phyloP scores from a whole-genome alignment of 129 eudicot genomes.

The Tagetes patula region DNA sequence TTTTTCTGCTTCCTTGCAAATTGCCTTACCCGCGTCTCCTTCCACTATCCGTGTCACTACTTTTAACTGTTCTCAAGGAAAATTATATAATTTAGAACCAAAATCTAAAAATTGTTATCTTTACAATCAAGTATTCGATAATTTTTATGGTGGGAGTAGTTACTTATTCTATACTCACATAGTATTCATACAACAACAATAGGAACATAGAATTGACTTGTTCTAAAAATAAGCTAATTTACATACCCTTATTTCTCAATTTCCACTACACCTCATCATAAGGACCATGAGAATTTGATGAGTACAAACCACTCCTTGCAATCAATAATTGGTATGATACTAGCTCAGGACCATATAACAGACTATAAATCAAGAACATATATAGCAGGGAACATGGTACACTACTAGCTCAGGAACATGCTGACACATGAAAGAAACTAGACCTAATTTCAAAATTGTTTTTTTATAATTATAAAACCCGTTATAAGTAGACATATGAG shows the following conservation, averaged over 20 bases:
- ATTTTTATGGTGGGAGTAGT: not conserved
- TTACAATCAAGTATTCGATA: not conserved
- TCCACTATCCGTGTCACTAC: slow-evolving; percentile 80
- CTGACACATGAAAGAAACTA: not conserved
- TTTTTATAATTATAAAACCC: not conserved
- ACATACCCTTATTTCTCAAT: not conserved
- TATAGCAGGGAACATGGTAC: slow-evolving; percentile 1
- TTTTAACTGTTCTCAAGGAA: slow-evolving; percentile 47
- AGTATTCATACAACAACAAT: not conserved
- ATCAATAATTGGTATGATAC: not conserved
- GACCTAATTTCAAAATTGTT: not conserved
- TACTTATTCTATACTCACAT: not conserved
- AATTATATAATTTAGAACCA: slow-evolving; percentile 3
- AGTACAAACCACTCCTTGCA: slow-evolving; percentile 5
- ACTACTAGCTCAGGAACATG: not conserved
- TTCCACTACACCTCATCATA: not conserved
- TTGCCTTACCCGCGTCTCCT: slow-evolving; percentile 97
- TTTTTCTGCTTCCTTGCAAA: slow-evolving; percentile 91
- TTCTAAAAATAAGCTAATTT: not conserved
- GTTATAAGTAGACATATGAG: not conserved
- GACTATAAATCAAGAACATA: not conserved
- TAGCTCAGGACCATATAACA: not conserved
- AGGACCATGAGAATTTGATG: slow-evolving; percentile 5
- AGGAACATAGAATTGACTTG: not conserved
- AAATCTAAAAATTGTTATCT: not conserved